These are phyloP conservation scores for Penicillium expansum DNA, from an alignment of 2,329 filamentous ascomycete species.

Conservation along the genomic window DNA sequence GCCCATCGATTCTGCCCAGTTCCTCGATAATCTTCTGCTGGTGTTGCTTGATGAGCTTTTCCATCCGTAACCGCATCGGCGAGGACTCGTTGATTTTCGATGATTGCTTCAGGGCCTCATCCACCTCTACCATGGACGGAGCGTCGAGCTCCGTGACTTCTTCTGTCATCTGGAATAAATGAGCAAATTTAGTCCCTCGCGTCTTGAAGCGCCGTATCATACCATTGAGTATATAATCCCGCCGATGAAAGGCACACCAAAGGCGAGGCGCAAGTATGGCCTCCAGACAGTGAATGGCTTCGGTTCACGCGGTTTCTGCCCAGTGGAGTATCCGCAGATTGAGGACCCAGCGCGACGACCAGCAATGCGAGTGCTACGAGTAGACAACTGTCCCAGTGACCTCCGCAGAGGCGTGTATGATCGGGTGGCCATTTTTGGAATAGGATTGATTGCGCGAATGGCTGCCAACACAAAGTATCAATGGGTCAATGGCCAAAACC, in stretches of 20 bases:
- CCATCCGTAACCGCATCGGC: conserved; percentile 97
- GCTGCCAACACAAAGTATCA: not conserved
- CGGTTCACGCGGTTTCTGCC: conserved; percentile 20
- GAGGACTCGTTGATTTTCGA: conserved; percentile 71
- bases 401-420: conserved; percentile 36
- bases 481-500: not conserved
- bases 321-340: conserved; percentile 29
- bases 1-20: conserved; percentile 79
- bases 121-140: conserved; percentile 77
- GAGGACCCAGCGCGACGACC: conserved; percentile 18
- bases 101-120: conserved; percentile 76
- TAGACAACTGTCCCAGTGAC: conserved; percentile 29
- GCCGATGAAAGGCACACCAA: conserved; percentile 51
- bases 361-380: conserved; percentile 22
- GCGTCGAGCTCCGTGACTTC: conserved; percentile 40
- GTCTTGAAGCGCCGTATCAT: conserved; percentile 11
- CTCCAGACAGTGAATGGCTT: conserved; percentile 41
- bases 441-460: not conserved
- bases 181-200: not conserved
- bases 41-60: conserved; percentile 89
- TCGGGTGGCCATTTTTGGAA: conserved; percentile 34
- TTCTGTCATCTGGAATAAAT: conserved; percentile 35
- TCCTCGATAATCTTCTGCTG: conserved; percentile 83
- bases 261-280: conserved; percentile 48
- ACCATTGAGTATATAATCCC: conserved; percentile 54